Conservation (phyloP, 1,284 basidiomycete genomes). For the Naganishia sp. region DNA sequence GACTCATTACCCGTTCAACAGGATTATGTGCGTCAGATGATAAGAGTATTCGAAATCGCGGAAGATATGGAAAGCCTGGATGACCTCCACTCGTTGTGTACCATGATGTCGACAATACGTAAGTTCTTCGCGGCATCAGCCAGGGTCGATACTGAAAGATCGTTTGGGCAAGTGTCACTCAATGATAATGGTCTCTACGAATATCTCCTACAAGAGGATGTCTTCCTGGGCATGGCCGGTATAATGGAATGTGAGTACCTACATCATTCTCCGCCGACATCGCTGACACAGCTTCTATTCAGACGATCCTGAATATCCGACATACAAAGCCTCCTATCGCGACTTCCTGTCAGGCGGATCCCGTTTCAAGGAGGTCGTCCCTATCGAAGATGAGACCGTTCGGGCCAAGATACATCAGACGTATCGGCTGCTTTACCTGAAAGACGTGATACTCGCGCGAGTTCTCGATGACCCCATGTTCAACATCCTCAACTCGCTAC, state of each 20-base stretch:
- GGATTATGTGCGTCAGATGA: slow-evolving; percentile 85
- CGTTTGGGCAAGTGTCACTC: slow-evolving; percentile 70
- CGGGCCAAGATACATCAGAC: slow-evolving; percentile 92
- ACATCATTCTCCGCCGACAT: slow-evolving; percentile 22
- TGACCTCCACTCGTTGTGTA: slow-evolving; percentile 85
- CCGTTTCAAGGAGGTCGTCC: slow-evolving; percentile 82
- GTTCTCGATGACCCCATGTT: slow-evolving; percentile 95
- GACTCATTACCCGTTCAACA: slow-evolving; percentile 46
- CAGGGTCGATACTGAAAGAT: not conserved
- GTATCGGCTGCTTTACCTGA: slow-evolving; percentile 93
- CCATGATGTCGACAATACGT: slow-evolving; percentile 93
- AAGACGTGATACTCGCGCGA: slow-evolving; percentile 94
- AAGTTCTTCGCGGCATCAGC: slow-evolving; percentile 54
- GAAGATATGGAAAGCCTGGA: slow-evolving; percentile 89
- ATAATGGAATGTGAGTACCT: slow-evolving; percentile 87
- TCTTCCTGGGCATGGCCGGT: slow-evolving; percentile 88
- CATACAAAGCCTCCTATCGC: slow-evolving; percentile 93
- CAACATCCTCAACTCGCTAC: slow-evolving; percentile 93
- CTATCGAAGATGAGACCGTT: slow-evolving; percentile 70
- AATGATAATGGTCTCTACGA: slow-evolving; percentile 96
- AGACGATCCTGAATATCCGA: slow-evolving; percentile 97
- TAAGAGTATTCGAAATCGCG: slow-evolving; percentile 79
- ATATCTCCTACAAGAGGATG: slow-evolving; percentile 88
- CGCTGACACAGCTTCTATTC: slow-evolving; percentile 25
- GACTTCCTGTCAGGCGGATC: slow-evolving; percentile 81